Conservation (phyloP, 176 grass and related monocot genomes). For the Carex kokanica region DNA sequence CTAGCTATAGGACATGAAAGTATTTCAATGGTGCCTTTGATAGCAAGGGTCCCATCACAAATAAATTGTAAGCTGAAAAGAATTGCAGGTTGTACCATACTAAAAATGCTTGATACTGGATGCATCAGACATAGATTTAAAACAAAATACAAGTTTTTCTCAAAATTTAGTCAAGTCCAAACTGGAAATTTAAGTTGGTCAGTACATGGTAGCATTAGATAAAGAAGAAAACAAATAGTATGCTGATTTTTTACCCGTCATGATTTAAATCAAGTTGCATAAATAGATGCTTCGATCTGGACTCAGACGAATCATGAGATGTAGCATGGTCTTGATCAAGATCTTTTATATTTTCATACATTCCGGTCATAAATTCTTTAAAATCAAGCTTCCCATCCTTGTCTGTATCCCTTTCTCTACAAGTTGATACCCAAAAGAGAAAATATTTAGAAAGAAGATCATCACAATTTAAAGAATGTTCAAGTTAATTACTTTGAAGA, state of each 20-base stretch:
- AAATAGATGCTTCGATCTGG: constrained; percentile 56
- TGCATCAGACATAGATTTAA: neutral
- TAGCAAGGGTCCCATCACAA: neutral
- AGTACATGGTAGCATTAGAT: neutral
- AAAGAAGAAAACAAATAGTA: neutral
- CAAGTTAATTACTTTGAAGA: neutral
- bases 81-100: neutral
- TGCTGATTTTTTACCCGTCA: constrained; percentile 49
- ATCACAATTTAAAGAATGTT: neutral
- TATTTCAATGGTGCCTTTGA: neutral
- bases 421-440: constrained; percentile 15
- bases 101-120: neutral
- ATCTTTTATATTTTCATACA: constrained; percentile 66
- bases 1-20: neutral
- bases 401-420: constrained; percentile 70
- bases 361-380: constrained; percentile 51
- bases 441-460: neutral
- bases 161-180: neutral
- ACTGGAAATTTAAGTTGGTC: neutral
- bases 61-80: neutral
- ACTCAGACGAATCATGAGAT: constrained; percentile 41
- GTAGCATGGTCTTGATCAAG: constrained; percentile 46
- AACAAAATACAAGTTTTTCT: neutral
- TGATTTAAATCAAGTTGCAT: constrained; percentile 68
- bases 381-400: constrained; percentile 76